A percentile compares a stretch with the other conserved stretches of the same genome.
These are phyloP conservation scores for Quercus suber DNA, from an alignment of 306 rosid species.

Conservation along the genomic window DNA sequence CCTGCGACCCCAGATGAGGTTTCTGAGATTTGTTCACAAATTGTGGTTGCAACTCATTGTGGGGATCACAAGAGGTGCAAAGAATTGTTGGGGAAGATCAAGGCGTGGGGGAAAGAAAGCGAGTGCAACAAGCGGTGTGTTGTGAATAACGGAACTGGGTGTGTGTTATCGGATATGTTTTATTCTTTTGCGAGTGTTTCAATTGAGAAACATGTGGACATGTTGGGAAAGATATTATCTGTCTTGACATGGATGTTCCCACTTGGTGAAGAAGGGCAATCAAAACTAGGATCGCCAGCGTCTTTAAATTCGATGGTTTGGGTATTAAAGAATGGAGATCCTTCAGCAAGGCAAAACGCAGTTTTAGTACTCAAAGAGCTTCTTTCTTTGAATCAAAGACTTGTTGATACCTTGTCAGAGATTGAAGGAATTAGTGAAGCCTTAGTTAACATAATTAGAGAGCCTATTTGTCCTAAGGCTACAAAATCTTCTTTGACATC, in stretches of 20 bases:
- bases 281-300: conserved; percentile 37
- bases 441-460: conserved; percentile 48
- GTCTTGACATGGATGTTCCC: conserved; percentile 57
- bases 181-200: conserved; percentile 45
- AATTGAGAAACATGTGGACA: conserved; percentile 15
- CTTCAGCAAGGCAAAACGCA: conserved; percentile 51
- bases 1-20: conserved; percentile 53
- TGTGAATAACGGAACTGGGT: conserved; percentile 36
- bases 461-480: conserved; percentile 38
- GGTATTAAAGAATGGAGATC: conserved; percentile 48
- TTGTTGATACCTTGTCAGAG: conserved; percentile 32
- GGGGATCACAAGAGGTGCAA: conserved; percentile 36
- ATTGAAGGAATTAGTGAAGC: conserved; percentile 54
- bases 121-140: conserved; percentile 68
- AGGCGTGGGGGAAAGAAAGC: conserved; percentile 74
- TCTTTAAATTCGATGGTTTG: conserved; percentile 46
- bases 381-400: conserved; percentile 24
- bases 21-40: conserved; percentile 34
- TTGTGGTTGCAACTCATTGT: conserved; percentile 25
- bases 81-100: conserved; percentile 58
- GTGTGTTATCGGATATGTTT: conserved; percentile 39
- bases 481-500: conserved; percentile 61
- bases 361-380: conserved; percentile 56
- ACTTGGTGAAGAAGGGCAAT: conserved; percentile 34
- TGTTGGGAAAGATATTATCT: conserved; percentile 54